phyloP scores from a whole-genome alignment of 306 rosid genomes.

The Gillenia trifoliata region DNA sequence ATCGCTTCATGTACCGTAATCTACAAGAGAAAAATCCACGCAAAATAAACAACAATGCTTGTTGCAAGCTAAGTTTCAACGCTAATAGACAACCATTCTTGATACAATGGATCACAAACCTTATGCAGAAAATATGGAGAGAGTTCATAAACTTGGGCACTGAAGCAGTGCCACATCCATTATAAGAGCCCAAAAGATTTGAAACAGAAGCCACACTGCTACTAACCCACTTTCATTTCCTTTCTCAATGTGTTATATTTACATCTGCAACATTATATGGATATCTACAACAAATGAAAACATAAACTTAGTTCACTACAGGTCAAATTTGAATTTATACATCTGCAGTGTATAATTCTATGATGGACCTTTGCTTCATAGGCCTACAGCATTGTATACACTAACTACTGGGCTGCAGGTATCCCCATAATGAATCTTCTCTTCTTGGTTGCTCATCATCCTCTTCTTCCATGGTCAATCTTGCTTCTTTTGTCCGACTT shows the following conservation, averaged over 20 bases:
- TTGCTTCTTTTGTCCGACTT: constrained; percentile 82
- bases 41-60: not conserved
- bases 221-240: constrained; percentile 85
- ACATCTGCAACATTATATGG: constrained; percentile 79
- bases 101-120: constrained; percentile 34
- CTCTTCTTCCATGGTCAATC: constrained; percentile 66
- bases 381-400: constrained; percentile 74
- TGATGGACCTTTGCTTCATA: constrained; percentile 81
- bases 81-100: not conserved
- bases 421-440: constrained; percentile 78
- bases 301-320: not conserved
- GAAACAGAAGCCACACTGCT: constrained; percentile 71
- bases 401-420: constrained; percentile 88
- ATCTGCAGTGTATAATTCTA: not conserved
- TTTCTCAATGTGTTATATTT: constrained; percentile 85
- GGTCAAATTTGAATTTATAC: not conserved
- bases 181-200: constrained; percentile 83
- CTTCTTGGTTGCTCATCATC: constrained; percentile 79
- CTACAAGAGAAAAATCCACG: too few species aligned
- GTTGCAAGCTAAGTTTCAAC: not conserved
- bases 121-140: constrained; percentile 73
- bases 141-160: constrained; percentile 74
- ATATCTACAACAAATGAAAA: constrained; percentile 47
- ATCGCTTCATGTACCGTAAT: not conserved
- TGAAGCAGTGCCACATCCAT: constrained; percentile 94